Evolutionary conservation across 108 stramenopile species (phyloP), one percentile per base, ranked within the genome.

Genomic region (Nannochloropsis gaditana): DNA sequence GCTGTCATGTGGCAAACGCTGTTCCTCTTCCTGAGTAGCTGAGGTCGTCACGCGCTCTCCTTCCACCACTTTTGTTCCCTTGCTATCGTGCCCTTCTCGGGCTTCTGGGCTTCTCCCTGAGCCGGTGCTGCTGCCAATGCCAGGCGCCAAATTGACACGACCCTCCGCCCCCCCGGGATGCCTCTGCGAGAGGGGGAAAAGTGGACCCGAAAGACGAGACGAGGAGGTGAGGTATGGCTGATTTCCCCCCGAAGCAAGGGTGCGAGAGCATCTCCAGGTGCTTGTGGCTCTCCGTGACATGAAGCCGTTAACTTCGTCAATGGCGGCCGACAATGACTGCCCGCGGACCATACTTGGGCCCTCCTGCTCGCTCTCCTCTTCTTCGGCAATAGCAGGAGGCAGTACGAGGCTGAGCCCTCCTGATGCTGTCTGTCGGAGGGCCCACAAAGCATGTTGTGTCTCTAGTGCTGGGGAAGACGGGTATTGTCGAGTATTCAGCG

Each of bases 361-460:
- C 59, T n/a, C 59, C 19, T 73, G 19, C 59, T 73, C 59, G 3
- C 8, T n/a, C 6, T 6, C 59, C 31, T 31, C 31, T 73, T 73
- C 59, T 73, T 8, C 59, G 15, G 15, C 59, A 3, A 73, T 73
- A 4, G 59, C n/a, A n/a, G 59, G 15, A 8, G 59, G 59, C 59
- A 73, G 59, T 6, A 73, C 59, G 2, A 73, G 2, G n/a, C 59
- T 73, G n/a, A 73, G 59, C 5, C 59, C 59, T 73, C 59, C 59
- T n/a, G 59, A 73, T 15, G 59, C 59, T 73, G 59, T 73, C 59
- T 73, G 59, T 0, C 59, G 59, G 19, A 73, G 59, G 2, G 59
- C 59, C 59, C 59, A 73, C 19, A 73, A n/a, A n/a, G 59, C 59
- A n/a, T 73, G 59, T n/a, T 73, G 59, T 15, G 59, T n/a, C 59